Evolutionary conservation across 2,329 filamentous ascomycete genomes (phyloP).

Genomic region (Chaetomiaceae sp.): DNA sequence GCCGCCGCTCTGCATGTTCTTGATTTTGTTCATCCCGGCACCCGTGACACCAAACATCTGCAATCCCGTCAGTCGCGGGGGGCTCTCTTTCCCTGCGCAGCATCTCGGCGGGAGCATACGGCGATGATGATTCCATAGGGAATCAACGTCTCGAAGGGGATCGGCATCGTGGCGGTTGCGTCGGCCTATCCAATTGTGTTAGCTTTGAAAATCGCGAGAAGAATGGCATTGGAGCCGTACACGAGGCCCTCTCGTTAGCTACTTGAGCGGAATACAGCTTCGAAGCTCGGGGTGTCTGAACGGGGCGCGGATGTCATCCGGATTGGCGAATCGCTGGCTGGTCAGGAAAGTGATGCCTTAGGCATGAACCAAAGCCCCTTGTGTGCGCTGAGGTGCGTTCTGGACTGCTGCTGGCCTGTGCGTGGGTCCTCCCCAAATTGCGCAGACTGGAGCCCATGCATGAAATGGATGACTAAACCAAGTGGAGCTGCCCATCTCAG

Average conservation of each 20-base stretch:
- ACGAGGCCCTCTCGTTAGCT: constrained; percentile 21
- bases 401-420: no score
- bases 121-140: constrained; percentile 61
- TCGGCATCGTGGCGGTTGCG: constrained; percentile 46
- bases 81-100: background rate
- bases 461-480: constrained; percentile 2
- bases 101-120: constrained; percentile 40
- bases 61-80: constrained; percentile 1
- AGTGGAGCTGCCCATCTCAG: no score
- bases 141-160: constrained; percentile 61
- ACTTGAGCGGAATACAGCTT: constrained; percentile 17
- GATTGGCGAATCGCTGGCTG: constrained; percentile 12
- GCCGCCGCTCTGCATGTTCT: constrained; percentile 55
- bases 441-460: no score
- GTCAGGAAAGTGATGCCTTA: constrained; percentile 2
- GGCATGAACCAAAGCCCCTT: background rate
- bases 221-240: constrained; percentile 11
- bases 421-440: no score
- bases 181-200: constrained; percentile 20
- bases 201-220: constrained; percentile 4
- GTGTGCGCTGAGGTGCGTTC: background rate
- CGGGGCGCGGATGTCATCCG: constrained; percentile 1
- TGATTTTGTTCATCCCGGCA: constrained; percentile 53
- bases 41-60: constrained; percentile 63
- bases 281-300: constrained; percentile 12